Base-by-base conservation (phyloP, 768 basidiomycete species). In the Pleurotus salmoneostramineus region DNA sequence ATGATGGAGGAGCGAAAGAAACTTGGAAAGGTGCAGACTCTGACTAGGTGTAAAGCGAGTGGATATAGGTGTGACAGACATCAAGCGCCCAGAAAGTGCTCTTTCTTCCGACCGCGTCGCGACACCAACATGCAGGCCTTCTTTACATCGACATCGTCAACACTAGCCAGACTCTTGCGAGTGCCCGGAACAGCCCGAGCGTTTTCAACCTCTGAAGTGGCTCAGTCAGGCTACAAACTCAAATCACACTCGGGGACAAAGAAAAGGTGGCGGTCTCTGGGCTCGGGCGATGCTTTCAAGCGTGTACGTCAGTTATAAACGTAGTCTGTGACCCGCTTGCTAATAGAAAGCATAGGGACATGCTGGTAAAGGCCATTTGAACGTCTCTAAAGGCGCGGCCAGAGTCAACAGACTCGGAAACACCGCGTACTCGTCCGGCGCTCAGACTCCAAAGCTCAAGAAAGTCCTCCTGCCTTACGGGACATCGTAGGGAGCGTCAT, bases 211-310 rank as follows among this genome's bases (percentile, higher is more conserved):
- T 83, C 84, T 4, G 69, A 81, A 5, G 61, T 78, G 1, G 68
- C 70, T 32, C 77, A 80, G 56, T 88, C 84, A 56, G 76, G 76
- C n/a, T 90, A 89, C 55, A 92, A 92, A 73, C 73, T 92, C 64
- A 92, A 92, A 70, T 82, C 87, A 0, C 90, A 92, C 68, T 87
- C 83, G 3, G 90, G 89, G 7, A 81, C 90, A 21, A 91, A 91
- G 74, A 92, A 92, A 71, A 76, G 90, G 60, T 92, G 88, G 88
- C 75, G 82, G 58, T 85, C 87, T 3, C 70, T 91, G 46, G 81
- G 82, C n/a, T 84, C 82, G 27, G 82, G 84, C 14, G 76, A 68
- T 46, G 68, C 75, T 12, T 92, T 91, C 77, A 91, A 92, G 77
- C 87, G 89, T 63, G 89, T 91, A 7, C n/a, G 37, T 59, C 45